Conservation (phyloP, 148 eudicot genomes). For the Tetragonia tetragonoides region DNA sequence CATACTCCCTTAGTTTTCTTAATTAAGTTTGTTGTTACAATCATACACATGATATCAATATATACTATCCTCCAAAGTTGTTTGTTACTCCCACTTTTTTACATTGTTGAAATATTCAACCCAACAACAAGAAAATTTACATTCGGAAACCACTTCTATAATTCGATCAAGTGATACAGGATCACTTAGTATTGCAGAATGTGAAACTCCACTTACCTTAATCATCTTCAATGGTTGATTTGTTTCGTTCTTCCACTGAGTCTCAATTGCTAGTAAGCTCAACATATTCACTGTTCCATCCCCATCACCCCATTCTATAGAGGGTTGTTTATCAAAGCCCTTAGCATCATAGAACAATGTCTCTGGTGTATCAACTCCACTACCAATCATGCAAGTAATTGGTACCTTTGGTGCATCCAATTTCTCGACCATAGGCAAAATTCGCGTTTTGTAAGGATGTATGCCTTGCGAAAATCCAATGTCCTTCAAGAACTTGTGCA, state of each 20-base stretch:
- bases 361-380: slow-evolving; percentile 56
- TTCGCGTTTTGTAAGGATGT: slow-evolving; percentile 46
- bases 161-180: slow-evolving; percentile 43
- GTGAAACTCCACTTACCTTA: slow-evolving; percentile 60
- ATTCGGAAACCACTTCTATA: slow-evolving; percentile 33
- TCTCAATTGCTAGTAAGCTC: slow-evolving; percentile 58
- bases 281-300: slow-evolving; percentile 90
- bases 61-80: too few relatives aligned
- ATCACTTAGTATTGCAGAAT: slow-evolving; percentile 54
- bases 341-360: slow-evolving; percentile 52
- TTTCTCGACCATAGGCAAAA: slow-evolving; percentile 53
- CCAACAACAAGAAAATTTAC: slow-evolving; percentile 33
- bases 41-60: too few relatives aligned
- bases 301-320: slow-evolving; percentile 72
- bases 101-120: neutral
- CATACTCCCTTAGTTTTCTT: too few relatives aligned
- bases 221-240: slow-evolving; percentile 49
- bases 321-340: slow-evolving; percentile 73
- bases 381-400: slow-evolving; percentile 70
- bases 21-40: too few relatives aligned
- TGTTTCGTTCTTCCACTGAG: slow-evolving; percentile 38
- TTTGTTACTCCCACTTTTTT: neutral
- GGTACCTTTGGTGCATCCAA: slow-evolving; percentile 51
- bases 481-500: slow-evolving; percentile 52
- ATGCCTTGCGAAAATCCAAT: slow-evolving; percentile 60